Evolutionary conservation across 163 green algal species (phyloP), one percentile per base, ranked within the genome.

Genomic region (Scenedesmus sp.): DNA sequence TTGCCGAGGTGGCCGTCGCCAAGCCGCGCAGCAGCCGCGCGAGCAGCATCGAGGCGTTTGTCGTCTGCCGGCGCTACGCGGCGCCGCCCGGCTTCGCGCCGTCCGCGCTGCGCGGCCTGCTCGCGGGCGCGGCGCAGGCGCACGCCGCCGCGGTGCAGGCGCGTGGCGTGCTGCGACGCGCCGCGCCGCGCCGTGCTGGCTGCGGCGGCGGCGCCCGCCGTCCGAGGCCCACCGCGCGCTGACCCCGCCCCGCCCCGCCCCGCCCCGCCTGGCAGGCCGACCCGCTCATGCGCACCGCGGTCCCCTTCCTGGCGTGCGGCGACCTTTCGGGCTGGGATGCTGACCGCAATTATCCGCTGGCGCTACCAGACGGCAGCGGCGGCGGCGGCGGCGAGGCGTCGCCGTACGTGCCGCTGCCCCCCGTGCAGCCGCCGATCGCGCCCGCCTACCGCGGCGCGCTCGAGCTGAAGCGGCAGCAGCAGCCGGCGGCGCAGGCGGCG

Each of bases 11-110:
- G 2, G 91, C 89, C 22, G 88, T 94, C 24, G 88, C 90, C 45
- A 99, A 99, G 88, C 97, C 97, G 13, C 95, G 94, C 69, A 97
- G 90, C 86, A 96, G 87, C 71, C 87, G 97, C 18, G 97, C 97
- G 87, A 97, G 92, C 60, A 96, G 86, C 76, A 95, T 98, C 42
- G 96, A 99, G 87, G 91, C 94, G 0, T 99, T 99, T 81, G 92
- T 98, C 47, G 96, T 99, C 34, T 99, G 96, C 86, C 86, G 90
- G 39, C 67, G 84, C n/a, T 98, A 93, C 74, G 33, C 54, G 4
- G 88, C 90, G 39, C 94, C 94, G 10, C 75, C 79, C 4, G 90
- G 82, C 31, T 96, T 97, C 70, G 14, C 89, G 20, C 89, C 92
- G 4, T 31, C 53, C 10, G 29, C 75, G 26, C 69, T 97, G 42